Conservation (phyloP, 805 yeast species). For the Yamadazyma kitorensis region DNA sequence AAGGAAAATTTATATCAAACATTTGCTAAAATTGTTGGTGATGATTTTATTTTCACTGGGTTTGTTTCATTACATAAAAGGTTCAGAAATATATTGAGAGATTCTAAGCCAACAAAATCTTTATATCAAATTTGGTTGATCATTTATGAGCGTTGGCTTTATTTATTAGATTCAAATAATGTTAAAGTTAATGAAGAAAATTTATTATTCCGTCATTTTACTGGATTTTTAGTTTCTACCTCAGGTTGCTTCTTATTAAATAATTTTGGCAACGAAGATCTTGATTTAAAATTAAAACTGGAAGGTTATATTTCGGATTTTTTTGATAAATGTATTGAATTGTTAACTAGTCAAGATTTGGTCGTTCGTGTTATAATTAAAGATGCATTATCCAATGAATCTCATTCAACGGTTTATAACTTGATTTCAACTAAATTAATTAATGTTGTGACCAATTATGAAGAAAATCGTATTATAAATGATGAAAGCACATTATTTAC, state of each 20-base stretch:
- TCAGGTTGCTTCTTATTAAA: slow-evolving; percentile 57
- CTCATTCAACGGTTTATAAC: slow-evolving; percentile 57
- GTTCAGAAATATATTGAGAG: slow-evolving; percentile 39
- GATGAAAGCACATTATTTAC: slow-evolving; percentile 37
- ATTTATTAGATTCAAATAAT: slow-evolving; percentile 20
- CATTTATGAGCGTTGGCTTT: slow-evolving; percentile 52
- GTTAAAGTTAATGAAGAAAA: slow-evolving; percentile 34
- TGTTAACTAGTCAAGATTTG: slow-evolving; percentile 48
- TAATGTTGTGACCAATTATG: slow-evolving; percentile 31
- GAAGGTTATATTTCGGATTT: slow-evolving; percentile 42
- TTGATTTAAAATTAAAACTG: slow-evolving; percentile 27
- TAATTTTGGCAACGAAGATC: slow-evolving; percentile 21
- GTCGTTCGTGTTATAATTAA: slow-evolving; percentile 66
- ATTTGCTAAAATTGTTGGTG: slow-evolving; percentile 43
- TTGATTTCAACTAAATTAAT: slow-evolving; percentile 46
- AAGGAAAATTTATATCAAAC: slow-evolving; percentile 22
- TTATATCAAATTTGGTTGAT: slow-evolving; percentile 38
- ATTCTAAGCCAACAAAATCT: slow-evolving; percentile 24
- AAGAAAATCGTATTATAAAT: slow-evolving; percentile 21
- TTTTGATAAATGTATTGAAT: slow-evolving; percentile 47
- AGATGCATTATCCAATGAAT: slow-evolving; percentile 65
- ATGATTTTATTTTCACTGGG: slow-evolving; percentile 61
- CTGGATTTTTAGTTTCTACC: slow-evolving; percentile 70
- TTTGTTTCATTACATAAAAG: slow-evolving; percentile 72
- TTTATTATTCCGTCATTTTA: slow-evolving; percentile 57